Evolutionary conservation across 306 rosid species (phyloP).

Genomic region (Phaseolus lunatus): DNA sequence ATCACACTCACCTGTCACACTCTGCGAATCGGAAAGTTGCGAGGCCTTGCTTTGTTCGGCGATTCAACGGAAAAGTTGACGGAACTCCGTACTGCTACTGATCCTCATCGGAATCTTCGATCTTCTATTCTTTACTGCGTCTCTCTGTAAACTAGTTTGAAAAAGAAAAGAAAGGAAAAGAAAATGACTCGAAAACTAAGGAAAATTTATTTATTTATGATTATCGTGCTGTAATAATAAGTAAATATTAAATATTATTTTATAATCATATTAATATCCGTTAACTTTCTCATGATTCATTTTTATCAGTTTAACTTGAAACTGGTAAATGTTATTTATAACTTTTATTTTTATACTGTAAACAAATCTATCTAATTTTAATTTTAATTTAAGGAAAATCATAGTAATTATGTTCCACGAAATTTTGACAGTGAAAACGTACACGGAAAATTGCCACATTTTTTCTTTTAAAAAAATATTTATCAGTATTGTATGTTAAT

Average conservation of each 20-base stretch:
- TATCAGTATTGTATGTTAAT: not conserved
- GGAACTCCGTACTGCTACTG: not conserved
- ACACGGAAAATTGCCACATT: not conserved
- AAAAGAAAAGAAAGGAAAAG: conserved; percentile 19
- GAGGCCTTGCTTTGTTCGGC: not conserved
- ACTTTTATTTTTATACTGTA: not conserved
- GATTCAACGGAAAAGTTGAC: conserved; percentile 6
- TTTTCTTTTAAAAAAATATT: not conserved
- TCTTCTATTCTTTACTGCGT: conserved; percentile 22
- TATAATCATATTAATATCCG: no score
- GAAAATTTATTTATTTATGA: not conserved
- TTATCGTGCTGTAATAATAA: not conserved
- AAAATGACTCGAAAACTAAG: not conserved
- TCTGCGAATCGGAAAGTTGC: not conserved
- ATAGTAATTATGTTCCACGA: not conserved
- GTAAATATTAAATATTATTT: not conserved
- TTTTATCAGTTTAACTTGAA: no score
- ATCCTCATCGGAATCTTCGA: not conserved
- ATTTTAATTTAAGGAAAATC: not conserved
- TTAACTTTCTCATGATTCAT: no score
- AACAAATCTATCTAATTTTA: not conserved
- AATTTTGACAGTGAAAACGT: not conserved
- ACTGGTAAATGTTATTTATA: no score
- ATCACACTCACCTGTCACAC: conserved; percentile 34
- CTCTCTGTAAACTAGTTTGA: conserved; percentile 11